Evolutionary conservation across 768 basidiomycete species (phyloP), one percentile per base, ranked within the genome.

Genomic region (Chlorophyllum brunneum): DNA sequence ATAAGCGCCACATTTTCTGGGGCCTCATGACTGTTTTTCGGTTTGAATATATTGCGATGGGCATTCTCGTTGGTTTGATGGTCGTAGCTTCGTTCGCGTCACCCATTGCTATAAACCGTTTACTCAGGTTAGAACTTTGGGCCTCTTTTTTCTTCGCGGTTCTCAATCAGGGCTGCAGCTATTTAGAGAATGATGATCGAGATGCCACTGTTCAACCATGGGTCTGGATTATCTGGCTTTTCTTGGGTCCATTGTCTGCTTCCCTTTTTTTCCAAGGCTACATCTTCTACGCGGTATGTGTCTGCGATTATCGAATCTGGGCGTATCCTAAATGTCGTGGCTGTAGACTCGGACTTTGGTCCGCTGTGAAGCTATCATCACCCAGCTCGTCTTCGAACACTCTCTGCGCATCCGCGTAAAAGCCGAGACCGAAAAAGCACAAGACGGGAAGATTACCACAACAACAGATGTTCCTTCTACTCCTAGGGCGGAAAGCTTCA

Each of bases 361-460:
- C 10, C 78, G 76, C 3, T 58, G 67, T 5, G 82, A 86, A 62
- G 73, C 63, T 16, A 65, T 75, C 38, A 59, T 75, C 47, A 72
- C 73, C 4, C 68, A 76, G 50, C 67, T 74, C 26, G 59, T 74
- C 33, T 73, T 73, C 36, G 72, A 74, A 40, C 74, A 76, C 44
- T 64, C 72, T 1, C 73, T 90, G 9, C 74, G 83, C 26, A 80
- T 88, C 34, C 75, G 86, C 22, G 73, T 84, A 67, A 81, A 78
- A 56, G 75, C 79, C 24, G 69, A 69, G 54, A 61, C 61, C 2
- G 40, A 58, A n/a, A 49, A 58, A 26, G 7, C 13, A 13, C 33
- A 42, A 34, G 39, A 48, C 22, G 53, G 7, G 45, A 8, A 24
- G 13, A 34, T 45, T n/a, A 55, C 58, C 15, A 22, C 56, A 13